Evolutionary conservation across 2,329 filamentous ascomycete species (phyloP), one percentile per base, ranked within the genome.

Genomic region (Microdochium bolleyi): DNA sequence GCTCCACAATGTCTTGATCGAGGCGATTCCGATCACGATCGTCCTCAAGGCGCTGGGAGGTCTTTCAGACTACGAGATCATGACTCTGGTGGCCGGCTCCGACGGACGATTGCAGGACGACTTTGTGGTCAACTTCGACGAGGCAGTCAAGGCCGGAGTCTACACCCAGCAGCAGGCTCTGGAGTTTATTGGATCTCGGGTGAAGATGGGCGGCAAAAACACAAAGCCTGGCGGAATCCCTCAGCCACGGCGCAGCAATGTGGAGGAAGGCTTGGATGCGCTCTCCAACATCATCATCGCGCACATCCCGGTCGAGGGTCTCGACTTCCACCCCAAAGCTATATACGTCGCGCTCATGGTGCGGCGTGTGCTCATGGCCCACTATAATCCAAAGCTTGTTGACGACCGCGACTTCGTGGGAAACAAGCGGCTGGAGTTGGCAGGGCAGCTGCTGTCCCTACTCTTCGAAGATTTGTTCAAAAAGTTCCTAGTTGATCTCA

Each of bases 391-490:
- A 1, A 90, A 87, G 53, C 76, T 97, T 51, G 90, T 99, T 2
- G 94, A 99, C 61, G 94, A 99, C 67, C 83, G 94, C 65, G 95
- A 99, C 71, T 99, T 97, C 64, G 91, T 99, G 27, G 94, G 94
- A 59, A 99, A 99, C 73, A 99, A 99, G 72, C 84, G 94, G 55
- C 76, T 99, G 46, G 94, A 99, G 69, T 70, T 99, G 70, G 95
- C 95, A 52, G 94, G 94, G 0, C 94, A 97, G 70, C 85, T 99
- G 66, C 74, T 99, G 56, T 92, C 94, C 2, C 78, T 99, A 1
- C 78, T 99, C 0, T 99, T 99, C 60, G 95, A 99, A 70, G 95
- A 99, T 76, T 72, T 96, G 55, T 99, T 99, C 82, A 99, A 99
- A 74, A 88, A 89, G 55, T 96, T 96, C 69, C 88, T 89, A 62